These are phyloP conservation scores for Fusarium sp. DNA, from an alignment of 2,329 filamentous ascomycete species.

Conservation along the genomic window DNA sequence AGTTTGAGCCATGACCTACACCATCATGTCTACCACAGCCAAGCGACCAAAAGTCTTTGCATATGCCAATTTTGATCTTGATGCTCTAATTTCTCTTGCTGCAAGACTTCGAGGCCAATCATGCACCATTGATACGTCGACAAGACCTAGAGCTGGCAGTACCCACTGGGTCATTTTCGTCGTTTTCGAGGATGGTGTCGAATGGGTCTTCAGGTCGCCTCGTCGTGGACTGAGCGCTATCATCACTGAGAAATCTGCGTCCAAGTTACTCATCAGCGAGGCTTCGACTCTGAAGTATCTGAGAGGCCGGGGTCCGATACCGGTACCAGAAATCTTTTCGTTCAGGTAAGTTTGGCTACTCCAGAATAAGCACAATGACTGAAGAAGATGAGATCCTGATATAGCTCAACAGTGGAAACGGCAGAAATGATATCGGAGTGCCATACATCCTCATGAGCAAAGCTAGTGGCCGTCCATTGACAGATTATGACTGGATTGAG, in stretches of 20 bases:
- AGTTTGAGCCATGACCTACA: neutral
- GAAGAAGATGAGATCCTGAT: neutral
- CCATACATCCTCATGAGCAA: neutral
- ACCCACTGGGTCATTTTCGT: neutral
- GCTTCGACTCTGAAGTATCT: neutral
- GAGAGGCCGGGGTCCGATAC: fast-evolving
- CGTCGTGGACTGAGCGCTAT: neutral
- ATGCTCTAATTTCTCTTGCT: neutral
- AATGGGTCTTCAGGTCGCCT: neutral
- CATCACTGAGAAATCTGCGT: neutral
- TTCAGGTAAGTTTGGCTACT: neutral
- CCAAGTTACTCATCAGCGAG: neutral
- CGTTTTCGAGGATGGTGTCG: neutral
- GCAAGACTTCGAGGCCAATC: neutral
- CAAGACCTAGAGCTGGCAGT: neutral
- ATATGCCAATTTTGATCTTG: neutral
- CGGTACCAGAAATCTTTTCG: neutral
- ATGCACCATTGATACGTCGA: neutral
- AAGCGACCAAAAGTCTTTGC: neutral
- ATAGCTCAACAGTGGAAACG: neutral
- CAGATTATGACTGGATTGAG: neutral
- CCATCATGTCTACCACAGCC: neutral
- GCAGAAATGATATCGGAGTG: neutral
- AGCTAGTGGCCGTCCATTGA: neutral
- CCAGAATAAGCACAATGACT: neutral